phyloP scores from a whole-genome alignment of 495 filamentous ascomycete species.

The Podospora conica region DNA sequence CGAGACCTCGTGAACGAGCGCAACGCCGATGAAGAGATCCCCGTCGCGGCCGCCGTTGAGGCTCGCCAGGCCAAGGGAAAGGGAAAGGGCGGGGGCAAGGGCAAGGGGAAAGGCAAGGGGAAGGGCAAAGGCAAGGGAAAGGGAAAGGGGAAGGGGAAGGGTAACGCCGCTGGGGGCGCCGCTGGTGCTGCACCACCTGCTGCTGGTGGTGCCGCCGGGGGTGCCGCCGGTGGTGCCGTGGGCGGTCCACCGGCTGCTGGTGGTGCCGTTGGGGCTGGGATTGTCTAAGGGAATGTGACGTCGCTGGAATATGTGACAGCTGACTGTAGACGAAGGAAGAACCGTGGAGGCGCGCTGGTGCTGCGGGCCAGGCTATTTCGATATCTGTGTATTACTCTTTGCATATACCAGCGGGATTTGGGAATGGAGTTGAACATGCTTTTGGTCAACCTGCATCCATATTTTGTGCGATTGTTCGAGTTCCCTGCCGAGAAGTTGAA shows the following conservation, averaged over 20 bases:
- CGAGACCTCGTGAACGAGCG: not conserved
- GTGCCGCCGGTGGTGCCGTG: not conserved
- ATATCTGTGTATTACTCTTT: not conserved
- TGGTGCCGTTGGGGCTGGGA: not conserved
- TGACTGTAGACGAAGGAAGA: not conserved
- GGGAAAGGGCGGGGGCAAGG: not conserved
- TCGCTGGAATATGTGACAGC: not conserved
- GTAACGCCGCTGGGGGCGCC: not conserved
- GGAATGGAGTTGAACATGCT: not conserved
- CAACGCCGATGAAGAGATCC: not conserved
- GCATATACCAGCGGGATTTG: not conserved
- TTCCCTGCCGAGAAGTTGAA: too few species aligned
- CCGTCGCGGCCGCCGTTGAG: not conserved
- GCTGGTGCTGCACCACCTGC: not conserved
- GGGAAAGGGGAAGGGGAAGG: conserved; percentile 1
- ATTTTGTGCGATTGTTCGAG: not conserved
- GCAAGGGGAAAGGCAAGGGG: not conserved
- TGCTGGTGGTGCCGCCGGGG: not conserved
- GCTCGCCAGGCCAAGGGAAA: conserved; percentile 5
- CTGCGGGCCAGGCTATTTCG: not conserved
- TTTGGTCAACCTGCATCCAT: not conserved
- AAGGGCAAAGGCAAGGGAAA: not conserved
- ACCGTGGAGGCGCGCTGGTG: not conserved
- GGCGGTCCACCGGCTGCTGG: not conserved
- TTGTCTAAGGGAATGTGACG: not conserved